Evolutionary conservation across 2,329 filamentous ascomycete genomes (phyloP).

Genomic region (Arthrobotrys musiformis): DNA sequence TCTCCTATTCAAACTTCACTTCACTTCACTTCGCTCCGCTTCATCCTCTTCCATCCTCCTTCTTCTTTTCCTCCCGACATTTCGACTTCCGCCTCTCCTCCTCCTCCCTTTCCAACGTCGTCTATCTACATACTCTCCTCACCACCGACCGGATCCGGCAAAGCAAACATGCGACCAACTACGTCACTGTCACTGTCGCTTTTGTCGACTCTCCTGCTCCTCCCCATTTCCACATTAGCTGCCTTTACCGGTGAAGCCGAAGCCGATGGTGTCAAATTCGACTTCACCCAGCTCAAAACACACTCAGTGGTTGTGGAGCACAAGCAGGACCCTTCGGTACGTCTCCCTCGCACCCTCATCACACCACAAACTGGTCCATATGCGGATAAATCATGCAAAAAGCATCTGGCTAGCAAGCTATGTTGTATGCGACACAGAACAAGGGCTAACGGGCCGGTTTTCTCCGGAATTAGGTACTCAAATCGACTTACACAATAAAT

Average conservation of each 20-base stretch:
- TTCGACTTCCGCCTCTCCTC: background rate
- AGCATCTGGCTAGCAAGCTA: background rate
- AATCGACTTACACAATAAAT: constrained; percentile 58
- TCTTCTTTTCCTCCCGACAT: constrained; percentile 1
- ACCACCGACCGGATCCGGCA: constrained; percentile 22
- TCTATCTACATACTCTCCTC: constrained; percentile 11
- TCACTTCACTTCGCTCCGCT: background rate
- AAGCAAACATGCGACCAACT: constrained; percentile 39
- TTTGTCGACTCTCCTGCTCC: constrained; percentile 52
- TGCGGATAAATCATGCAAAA: constrained; percentile 23
- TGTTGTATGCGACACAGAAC: background rate
- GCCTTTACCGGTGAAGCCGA: constrained; percentile 54
- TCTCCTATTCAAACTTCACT: constrained; percentile 25
- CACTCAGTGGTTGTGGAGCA: constrained; percentile 39
- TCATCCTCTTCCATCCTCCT: constrained; percentile 10
- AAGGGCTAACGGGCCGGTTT: constrained; percentile 10
- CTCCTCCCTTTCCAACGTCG: background rate
- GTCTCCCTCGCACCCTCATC: constrained; percentile 15
- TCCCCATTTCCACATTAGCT: constrained; percentile 56
- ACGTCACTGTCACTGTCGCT: constrained; percentile 53
- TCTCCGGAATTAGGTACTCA: constrained; percentile 43
- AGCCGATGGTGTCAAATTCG: constrained; percentile 55
- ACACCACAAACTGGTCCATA: background rate
- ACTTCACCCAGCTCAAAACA: constrained; percentile 55
- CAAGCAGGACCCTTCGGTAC: constrained; percentile 19